Evolutionary conservation across 2,329 filamentous ascomycete species (phyloP).

Genomic region (Clarireedia sp.): DNA sequence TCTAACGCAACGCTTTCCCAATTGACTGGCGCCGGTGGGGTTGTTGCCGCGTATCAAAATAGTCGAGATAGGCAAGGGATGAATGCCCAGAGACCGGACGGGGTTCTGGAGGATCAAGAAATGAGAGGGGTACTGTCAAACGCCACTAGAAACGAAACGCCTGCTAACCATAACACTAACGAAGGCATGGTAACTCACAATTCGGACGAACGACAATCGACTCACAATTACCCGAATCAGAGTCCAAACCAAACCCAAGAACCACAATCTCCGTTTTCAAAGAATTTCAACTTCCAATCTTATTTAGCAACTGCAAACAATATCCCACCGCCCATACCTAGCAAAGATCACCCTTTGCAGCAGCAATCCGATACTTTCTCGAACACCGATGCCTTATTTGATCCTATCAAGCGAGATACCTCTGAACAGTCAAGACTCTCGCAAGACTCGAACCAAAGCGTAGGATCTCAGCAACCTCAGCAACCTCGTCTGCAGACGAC

Average conservation of each 20-base stretch:
- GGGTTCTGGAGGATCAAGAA: slow-evolving; percentile 28
- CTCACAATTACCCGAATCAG: slow-evolving; percentile 8
- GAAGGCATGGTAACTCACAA: slow-evolving; percentile 30
- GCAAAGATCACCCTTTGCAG: not conserved
- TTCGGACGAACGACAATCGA: slow-evolving; percentile 1
- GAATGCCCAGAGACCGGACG: slow-evolving; percentile 15
- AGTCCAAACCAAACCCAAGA: slow-evolving; percentile 14
- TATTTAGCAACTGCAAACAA: not conserved
- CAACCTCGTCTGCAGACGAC: slow-evolving; percentile 32
- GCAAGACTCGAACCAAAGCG: slow-evolving; percentile 19
- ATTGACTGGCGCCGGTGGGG: slow-evolving; percentile 60
- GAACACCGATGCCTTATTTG: slow-evolving; percentile 11
- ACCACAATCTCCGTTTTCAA: slow-evolving; percentile 14
- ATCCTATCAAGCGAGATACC: slow-evolving; percentile 6
- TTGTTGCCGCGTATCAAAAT: slow-evolving; percentile 36
- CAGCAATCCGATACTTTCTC: slow-evolving; percentile 17
- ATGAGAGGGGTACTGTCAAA: slow-evolving; percentile 33
- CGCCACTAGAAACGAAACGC: slow-evolving; percentile 27
- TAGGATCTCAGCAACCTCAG: slow-evolving; percentile 14
- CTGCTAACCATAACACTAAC: slow-evolving; percentile 29
- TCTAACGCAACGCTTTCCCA: slow-evolving; percentile 76
- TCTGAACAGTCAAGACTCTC: slow-evolving; percentile 13
- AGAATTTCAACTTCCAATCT: not conserved
- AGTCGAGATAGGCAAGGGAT: slow-evolving; percentile 19
- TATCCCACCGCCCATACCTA: slow-evolving; percentile 3